These are phyloP conservation scores for Berberis vulgaris DNA, from an alignment of 164 flowering plant species.

Conservation along the genomic window DNA sequence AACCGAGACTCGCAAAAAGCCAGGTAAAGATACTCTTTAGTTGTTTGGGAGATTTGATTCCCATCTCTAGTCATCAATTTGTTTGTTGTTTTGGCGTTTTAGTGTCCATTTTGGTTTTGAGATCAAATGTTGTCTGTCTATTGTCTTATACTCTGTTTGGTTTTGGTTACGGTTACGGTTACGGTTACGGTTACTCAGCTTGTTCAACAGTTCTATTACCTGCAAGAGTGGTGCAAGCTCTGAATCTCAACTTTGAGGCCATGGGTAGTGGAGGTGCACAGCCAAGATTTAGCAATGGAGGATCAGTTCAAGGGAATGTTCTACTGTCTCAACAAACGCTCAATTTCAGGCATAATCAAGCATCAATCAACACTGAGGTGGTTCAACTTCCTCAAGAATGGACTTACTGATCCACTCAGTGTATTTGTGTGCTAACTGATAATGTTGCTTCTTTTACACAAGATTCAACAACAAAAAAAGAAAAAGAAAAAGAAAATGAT, in stretches of 20 bases:
- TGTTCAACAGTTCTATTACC: constrained; percentile 62
- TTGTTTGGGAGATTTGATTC: neutral
- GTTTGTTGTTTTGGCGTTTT: neutral
- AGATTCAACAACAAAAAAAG: neutral
- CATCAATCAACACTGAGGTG: constrained; percentile 25
- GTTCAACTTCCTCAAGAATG: constrained; percentile 69
- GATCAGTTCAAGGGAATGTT: constrained; percentile 18
- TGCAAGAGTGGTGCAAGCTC: constrained; percentile 59
- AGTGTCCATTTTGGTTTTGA: neutral
- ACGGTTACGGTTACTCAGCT: constrained; percentile 19
- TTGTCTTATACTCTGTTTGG: too few relatives aligned
- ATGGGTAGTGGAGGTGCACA: constrained; percentile 12
- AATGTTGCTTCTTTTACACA: neutral
- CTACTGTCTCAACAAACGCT: constrained; percentile 17
- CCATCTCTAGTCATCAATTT: neutral
- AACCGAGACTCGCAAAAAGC: constrained; percentile 35
- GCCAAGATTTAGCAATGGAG: constrained; percentile 19
- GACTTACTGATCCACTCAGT: constrained; percentile 46
- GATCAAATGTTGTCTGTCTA: too few relatives aligned
- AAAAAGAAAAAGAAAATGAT: neutral
- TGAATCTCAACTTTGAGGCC: constrained; percentile 51
- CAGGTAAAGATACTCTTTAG: constrained; percentile 22
- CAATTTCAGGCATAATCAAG: constrained; percentile 8
- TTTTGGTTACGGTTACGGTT: too few relatives aligned
- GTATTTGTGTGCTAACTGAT: neutral